Percentiles rank a stretch among this genome's conserved stretches.
These are phyloP conservation scores for Auxenochlorella pyrenoidosa DNA, from an alignment of 139 green algal genomes.

Conservation along the genomic window DNA sequence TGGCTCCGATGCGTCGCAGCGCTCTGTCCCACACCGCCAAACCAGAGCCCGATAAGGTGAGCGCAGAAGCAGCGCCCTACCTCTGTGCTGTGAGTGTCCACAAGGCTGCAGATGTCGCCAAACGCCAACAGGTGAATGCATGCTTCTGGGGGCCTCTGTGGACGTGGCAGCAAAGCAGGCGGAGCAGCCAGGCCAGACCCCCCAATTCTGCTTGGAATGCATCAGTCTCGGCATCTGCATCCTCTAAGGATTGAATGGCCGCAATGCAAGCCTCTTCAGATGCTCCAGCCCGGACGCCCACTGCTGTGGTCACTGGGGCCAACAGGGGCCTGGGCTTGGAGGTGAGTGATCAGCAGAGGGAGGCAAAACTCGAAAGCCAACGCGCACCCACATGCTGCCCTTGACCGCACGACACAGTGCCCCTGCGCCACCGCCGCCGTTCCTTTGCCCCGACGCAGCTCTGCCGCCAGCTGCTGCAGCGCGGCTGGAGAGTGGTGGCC, in stretches of 20 bases:
- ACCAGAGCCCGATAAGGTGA: no score
- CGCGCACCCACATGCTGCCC: no score
- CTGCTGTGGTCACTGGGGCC: slow-evolving; percentile 36
- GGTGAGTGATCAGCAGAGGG: slow-evolving; percentile 9
- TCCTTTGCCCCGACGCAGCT: not conserved
- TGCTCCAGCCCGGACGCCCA: not conserved
- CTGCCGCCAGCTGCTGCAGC: slow-evolving; percentile 40
- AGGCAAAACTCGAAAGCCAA: not conserved
- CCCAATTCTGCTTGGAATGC: not conserved
- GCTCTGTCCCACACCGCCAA: no score
- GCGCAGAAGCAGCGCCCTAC: no score
- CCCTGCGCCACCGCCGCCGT: not conserved
- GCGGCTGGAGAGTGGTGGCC: slow-evolving; percentile 55
- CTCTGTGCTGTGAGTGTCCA: no score
- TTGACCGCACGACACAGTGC: not conserved
- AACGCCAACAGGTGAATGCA: no score
- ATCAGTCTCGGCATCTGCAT: not conserved
- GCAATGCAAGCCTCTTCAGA: not conserved
- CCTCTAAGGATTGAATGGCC: no score
- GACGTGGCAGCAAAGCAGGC: no score
- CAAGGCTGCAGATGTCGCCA: no score
- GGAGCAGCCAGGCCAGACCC: no score
- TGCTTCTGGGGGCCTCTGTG: no score
- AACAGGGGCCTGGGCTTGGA: slow-evolving; percentile 63
- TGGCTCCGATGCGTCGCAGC: no score